Evolutionary conservation across 345 rosid genomes (phyloP).

Genomic region (Camelina hispida): DNA sequence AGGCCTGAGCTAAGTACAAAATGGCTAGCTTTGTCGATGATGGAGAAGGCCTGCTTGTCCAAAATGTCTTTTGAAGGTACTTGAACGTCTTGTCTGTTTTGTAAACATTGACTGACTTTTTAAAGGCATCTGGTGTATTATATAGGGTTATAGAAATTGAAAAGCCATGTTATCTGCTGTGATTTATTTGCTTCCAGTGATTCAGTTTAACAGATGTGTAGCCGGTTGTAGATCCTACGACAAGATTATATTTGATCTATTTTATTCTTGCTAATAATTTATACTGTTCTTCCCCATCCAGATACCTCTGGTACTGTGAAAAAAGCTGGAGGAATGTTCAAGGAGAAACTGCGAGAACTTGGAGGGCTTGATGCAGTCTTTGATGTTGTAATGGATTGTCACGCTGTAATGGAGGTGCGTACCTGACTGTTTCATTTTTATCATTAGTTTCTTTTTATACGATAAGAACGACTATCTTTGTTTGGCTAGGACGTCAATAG

Average conservation of each 20-base stretch:
- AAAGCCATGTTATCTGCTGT: not conserved
- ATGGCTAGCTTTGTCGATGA: conserved; percentile 82
- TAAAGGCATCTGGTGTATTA: not conserved
- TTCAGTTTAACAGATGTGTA: conserved; percentile 8
- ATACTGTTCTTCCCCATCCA: conserved; percentile 42
- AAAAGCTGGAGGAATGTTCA: conserved; percentile 75
- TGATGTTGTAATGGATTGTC: conserved; percentile 75
- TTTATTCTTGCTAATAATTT: conserved; percentile 26
- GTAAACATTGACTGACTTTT: conserved; percentile 6
- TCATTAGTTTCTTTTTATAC: not conserved
- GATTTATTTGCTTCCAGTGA: not conserved
- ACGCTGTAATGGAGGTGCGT: conserved; percentile 84
- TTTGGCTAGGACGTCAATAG: not conserved
- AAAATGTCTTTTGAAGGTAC: conserved; percentile 89
- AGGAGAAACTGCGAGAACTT: conserved; percentile 80
- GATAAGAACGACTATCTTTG: not conserved
- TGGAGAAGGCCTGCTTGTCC: conserved; percentile 92
- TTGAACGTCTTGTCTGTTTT: not conserved
- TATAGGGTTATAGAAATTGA: not conserved
- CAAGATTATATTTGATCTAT: not conserved
- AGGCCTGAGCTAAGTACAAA: conserved; percentile 77
- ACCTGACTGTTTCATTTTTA: conserved; percentile 32
- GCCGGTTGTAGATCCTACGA: not conserved
- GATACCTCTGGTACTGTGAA: conserved; percentile 74
- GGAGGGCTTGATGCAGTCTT: conserved; percentile 94